Conservation (phyloP, 345 rosid species). For the Noccaea caerulescens region DNA sequence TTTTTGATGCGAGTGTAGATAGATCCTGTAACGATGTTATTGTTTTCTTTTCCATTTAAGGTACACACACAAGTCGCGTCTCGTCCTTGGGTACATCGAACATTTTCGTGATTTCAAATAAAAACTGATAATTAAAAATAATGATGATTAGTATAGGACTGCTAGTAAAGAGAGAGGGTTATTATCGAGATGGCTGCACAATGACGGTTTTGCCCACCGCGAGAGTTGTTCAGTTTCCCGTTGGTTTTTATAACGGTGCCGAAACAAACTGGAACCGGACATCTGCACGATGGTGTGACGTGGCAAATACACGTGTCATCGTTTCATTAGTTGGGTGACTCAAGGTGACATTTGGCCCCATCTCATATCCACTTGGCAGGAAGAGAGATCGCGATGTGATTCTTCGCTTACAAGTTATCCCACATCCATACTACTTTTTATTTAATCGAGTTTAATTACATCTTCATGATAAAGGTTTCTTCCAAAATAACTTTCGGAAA, state of each 20-base stretch:
- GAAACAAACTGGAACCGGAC: conserved; percentile 22
- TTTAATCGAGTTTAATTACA: not conserved
- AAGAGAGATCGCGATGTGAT: conserved; percentile 21
- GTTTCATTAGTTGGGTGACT: conserved; percentile 3
- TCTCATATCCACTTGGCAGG: conserved; percentile 35
- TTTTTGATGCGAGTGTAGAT: not conserved
- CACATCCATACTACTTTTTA: conserved; percentile 23
- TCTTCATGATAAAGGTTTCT: not conserved
- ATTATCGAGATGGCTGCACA: not conserved
- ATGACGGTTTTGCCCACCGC: conserved; percentile 28
- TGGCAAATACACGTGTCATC: not conserved
- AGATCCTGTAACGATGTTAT: not conserved
- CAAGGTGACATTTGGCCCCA: conserved; percentile 31
- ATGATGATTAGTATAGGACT: not conserved
- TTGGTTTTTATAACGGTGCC: conserved; percentile 36
- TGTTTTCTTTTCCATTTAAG: not conserved
- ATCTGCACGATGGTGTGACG: conserved; percentile 27
- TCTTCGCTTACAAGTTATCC: conserved; percentile 41
- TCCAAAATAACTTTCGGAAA: not conserved
- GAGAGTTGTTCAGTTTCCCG: not conserved
- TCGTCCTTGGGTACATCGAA: conserved; percentile 18
- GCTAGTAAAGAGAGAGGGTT: not conserved
- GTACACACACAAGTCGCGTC: conserved; percentile 17
- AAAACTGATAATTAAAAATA: no score
- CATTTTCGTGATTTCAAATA: not conserved